Evolutionary conservation across 306 rosid genomes (phyloP).

Genomic region (Acacia melanoxylon): DNA sequence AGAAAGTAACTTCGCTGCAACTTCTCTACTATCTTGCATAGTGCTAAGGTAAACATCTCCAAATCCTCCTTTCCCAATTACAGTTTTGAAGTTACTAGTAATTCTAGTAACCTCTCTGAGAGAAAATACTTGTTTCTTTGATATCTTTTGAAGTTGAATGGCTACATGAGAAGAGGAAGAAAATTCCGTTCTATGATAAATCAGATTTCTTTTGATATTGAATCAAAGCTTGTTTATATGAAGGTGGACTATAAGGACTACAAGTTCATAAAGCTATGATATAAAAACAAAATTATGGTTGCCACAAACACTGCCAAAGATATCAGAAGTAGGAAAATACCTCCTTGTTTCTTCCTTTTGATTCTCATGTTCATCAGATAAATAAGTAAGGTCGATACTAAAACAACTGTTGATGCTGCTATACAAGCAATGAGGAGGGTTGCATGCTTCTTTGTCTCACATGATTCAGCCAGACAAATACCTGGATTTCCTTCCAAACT

Average conservation of each 20-base stretch:
- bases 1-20: slow-evolving; percentile 32
- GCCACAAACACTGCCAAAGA: background rate
- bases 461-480: background rate
- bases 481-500: slow-evolving; percentile 20
- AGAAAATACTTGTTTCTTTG: background rate
- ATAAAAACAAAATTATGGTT: background rate
- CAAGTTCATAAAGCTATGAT: background rate
- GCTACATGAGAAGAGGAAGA: background rate
- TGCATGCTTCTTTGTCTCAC: slow-evolving; percentile 9
- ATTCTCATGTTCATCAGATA: slow-evolving; percentile 10
- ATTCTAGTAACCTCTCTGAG: slow-evolving; percentile 8
- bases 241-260: background rate
- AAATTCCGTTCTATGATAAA: background rate
- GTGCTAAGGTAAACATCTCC: slow-evolving; percentile 45
- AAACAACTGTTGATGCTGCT: slow-evolving; percentile 5
- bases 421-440: slow-evolving; percentile 12
- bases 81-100: slow-evolving; percentile 25
- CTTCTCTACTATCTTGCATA: slow-evolving; percentile 28
- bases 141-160: background rate
- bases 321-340: background rate
- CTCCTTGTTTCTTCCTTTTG: slow-evolving; percentile 4
- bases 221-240: background rate
- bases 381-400: background rate
- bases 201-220: background rate
- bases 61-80: slow-evolving; percentile 51